These are phyloP conservation scores for Radiomyces spectabilis DNA, from an alignment of 192 early-diverging fungal genomes.

Conservation along the genomic window DNA sequence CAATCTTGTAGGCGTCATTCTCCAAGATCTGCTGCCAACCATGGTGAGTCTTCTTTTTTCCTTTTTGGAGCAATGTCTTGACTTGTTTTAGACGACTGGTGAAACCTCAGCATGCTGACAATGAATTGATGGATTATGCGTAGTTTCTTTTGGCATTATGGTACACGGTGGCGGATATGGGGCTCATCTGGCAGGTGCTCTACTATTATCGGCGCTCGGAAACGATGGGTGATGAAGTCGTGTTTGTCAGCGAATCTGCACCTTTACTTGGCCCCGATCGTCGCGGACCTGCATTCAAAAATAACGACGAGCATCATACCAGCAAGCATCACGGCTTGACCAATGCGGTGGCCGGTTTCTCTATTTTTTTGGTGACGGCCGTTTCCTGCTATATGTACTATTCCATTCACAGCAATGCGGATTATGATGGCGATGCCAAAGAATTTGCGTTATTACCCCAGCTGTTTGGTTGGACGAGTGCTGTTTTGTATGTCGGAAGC, in stretches of 20 bases:
- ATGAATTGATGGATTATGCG: too few relatives aligned
- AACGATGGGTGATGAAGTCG: constrained; percentile 26
- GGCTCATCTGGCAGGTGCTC: constrained; percentile 55
- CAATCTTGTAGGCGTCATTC: constrained; percentile 63
- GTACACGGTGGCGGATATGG: constrained; percentile 65
- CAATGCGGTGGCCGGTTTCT: constrained; percentile 1
- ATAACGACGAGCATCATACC: too few relatives aligned
- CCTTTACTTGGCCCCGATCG: neutral
- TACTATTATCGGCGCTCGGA: constrained; percentile 45
- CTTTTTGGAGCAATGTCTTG: neutral
- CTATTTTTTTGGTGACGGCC: constrained; percentile 1
- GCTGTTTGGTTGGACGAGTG: constrained; percentile 67
- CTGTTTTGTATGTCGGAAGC: constrained; percentile 59
- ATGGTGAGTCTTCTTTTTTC: constrained; percentile 36
- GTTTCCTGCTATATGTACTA: constrained; percentile 6
- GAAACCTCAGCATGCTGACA: too few relatives aligned
- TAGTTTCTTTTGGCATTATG: constrained; percentile 58
- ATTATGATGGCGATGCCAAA: too few relatives aligned
- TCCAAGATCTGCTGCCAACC: constrained; percentile 64
- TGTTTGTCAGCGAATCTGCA: neutral
- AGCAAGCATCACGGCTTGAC: too few relatives aligned
- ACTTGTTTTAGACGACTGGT: neutral
- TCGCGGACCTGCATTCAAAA: neutral
- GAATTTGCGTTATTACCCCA: constrained; percentile 47
- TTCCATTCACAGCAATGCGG: neutral